Percentiles rank a stretch among this genome's conserved stretches.
phyloP scores from a whole-genome alignment of 768 basidiomycete species.

The Suillus brevipes region DNA sequence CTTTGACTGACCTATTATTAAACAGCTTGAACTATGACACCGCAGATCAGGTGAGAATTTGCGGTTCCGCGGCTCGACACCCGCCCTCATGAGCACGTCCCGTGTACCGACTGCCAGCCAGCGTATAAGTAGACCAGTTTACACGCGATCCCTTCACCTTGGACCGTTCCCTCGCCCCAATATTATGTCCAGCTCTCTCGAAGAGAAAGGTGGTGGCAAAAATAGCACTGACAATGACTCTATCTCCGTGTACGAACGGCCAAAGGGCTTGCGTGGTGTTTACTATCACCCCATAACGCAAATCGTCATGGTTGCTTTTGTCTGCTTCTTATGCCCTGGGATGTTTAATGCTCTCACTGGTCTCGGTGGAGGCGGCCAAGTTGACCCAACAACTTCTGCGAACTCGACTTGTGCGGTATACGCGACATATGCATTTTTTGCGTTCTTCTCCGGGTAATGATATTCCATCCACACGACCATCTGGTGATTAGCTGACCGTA shows the following conservation, averaged over 20 bases:
- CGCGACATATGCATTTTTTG: constrained; percentile 53
- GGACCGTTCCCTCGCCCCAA: not conserved
- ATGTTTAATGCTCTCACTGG: constrained; percentile 79
- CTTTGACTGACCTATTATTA: not conserved
- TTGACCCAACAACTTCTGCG: constrained; percentile 62
- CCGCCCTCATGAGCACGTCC: not conserved
- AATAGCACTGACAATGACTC: not conserved
- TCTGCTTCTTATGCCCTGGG: constrained; percentile 59
- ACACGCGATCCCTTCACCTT: not conserved
- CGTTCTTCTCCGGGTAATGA: constrained; percentile 66
- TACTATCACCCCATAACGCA: constrained; percentile 62
- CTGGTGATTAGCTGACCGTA: constrained; percentile 2
- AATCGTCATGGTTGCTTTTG: constrained; percentile 64
- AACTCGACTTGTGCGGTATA: constrained; percentile 73
- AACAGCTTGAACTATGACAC: not conserved
- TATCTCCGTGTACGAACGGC: constrained; percentile 37
- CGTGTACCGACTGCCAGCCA: not conserved
- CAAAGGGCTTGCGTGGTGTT: constrained; percentile 49
- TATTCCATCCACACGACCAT: not conserved
- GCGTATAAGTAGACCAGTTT: not conserved
- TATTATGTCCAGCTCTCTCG: not conserved
- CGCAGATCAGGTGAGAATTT: not conserved
- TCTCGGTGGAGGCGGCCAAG: constrained; percentile 74
- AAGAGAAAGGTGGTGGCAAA: constrained; percentile 7
- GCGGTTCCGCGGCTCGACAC: not conserved